Base-by-base conservation (phyloP, 2,329 filamentous ascomycete genomes). In the Diplodia sapinea region DNA sequence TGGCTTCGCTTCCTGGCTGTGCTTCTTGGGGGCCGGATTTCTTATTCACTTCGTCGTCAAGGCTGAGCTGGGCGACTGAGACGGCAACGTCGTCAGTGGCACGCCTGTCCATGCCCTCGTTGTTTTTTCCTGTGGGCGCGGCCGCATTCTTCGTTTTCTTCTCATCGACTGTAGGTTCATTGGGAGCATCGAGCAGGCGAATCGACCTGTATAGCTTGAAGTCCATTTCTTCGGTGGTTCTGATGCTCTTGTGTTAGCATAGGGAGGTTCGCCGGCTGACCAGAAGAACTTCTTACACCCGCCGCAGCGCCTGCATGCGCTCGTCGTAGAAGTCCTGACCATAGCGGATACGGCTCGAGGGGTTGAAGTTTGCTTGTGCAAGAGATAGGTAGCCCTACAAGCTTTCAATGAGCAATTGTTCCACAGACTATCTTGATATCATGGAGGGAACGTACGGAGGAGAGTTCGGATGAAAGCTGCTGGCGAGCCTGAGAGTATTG, bases 341-440 rank as follows among this genome's bases (percentile, higher is more conserved):
- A 75, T 90, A 93, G 51, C 87, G 83, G 69, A 87, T 76, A 38
- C 88, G 86, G 13, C 86, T 82, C 74, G 87, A 83, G n/a, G 86
- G 87, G 33, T 86, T 82, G 78, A 92, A 93, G 79, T 93, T 93
- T 69, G 91, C 91, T 68, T 91, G 86, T n/a, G 91, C 89, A 50
- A 94, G 82, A 70, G 81, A 78, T 36, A 85, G 73, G 69, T 78
- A 83, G 7, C 80, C 82, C 80, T 82, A 7, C 8, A 4, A 55
- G 9, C 15, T 8, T 4, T 38, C 2, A 9, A 9, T 66, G 51
- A 69, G 65, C 17, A 20, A 56, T 33, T 54, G 15, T 17, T 12
- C 6, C 11, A 12, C 7, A 4, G 17, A 4, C 11, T 57, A 9
- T 23, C 9, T 2, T 29, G 51, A 15, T 15, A 1, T 0, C 3